These are phyloP conservation scores for Ceratocystis huliohia DNA, from an alignment of 2,329 filamentous ascomycete species.

Conservation along the genomic window DNA sequence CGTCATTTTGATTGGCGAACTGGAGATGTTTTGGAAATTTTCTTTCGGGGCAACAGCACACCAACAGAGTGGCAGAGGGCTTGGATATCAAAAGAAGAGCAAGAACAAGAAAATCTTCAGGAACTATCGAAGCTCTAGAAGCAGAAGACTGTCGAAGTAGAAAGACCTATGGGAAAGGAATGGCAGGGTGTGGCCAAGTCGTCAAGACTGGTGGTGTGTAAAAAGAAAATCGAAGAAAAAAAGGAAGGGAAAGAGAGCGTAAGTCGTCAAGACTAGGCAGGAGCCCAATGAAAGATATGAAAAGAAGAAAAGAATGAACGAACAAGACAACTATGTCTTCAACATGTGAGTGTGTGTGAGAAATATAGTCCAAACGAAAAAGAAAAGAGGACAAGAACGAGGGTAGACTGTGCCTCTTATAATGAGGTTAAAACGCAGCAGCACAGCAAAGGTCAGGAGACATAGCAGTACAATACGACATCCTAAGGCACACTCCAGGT, in stretches of 20 bases:
- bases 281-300: neutral
- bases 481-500: neutral
- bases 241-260: constrained; percentile 8
- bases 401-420: neutral
- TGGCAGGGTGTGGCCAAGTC: neutral
- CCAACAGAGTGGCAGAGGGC: neutral
- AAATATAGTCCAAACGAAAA: neutral
- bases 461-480: neutral
- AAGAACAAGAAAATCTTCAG: constrained; percentile 10
- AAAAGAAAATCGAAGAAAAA: too few relatives aligned
- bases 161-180: neutral
- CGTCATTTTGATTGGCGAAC: constrained; percentile 1
- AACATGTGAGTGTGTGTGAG: neutral
- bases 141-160: neutral
- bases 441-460: neutral
- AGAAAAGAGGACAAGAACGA: neutral
- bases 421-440: neutral
- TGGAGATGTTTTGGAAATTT: neutral
- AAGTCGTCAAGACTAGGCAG: constrained; percentile 19
- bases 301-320: constrained; percentile 12
- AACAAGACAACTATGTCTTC: neutral
- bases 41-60: neutral
- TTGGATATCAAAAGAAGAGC: neutral
- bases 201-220: neutral
- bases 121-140: constrained; percentile 9